A percentile compares a stretch with the other conserved stretches of the same genome.
Conservation (phyloP, 495 filamentous ascomycete genomes). For the Aspergillus olivimuriae region DNA sequence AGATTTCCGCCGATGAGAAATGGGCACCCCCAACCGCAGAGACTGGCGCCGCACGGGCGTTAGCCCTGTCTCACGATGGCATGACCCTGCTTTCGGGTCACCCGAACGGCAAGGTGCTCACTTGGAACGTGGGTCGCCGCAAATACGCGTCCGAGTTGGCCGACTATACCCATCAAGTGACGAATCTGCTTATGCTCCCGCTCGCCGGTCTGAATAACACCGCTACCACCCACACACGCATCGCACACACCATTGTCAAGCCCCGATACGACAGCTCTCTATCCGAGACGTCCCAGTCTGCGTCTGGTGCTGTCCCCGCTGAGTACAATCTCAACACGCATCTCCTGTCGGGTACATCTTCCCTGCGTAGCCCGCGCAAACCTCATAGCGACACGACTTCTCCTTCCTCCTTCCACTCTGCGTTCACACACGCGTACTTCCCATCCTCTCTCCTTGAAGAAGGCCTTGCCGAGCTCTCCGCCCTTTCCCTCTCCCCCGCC, state of each 20-base stretch:
- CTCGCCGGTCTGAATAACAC: conserved; percentile 50
- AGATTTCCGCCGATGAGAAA: conserved; percentile 46
- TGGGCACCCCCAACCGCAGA: conserved; percentile 58
- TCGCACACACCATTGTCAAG: conserved; percentile 60
- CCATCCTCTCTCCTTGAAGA: conserved; percentile 49
- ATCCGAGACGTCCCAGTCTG: conserved; percentile 31
- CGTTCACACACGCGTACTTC: conserved; percentile 47
- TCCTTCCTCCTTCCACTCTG: conserved; percentile 37
- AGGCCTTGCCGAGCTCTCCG: conserved; percentile 46
- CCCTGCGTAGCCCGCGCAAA: background rate
- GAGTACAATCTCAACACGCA: conserved; percentile 66
- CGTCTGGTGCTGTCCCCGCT: conserved; percentile 51
- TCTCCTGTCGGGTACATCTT: conserved; percentile 30
- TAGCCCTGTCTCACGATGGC: conserved; percentile 75
- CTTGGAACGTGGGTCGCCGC: conserved; percentile 70
- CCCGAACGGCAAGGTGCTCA: conserved; percentile 64
- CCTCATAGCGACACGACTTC: conserved; percentile 5
- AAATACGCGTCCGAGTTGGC: conserved; percentile 54
- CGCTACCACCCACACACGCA: conserved; percentile 35
- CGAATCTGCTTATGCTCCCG: conserved; percentile 65
- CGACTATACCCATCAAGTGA: conserved; percentile 70
- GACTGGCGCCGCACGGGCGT: conserved; percentile 52
- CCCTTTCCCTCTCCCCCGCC: conserved; percentile 22
- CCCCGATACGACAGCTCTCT: conserved; percentile 50
- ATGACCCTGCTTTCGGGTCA: conserved; percentile 77